Evolutionary conservation across 1,139 yeast genomes (phyloP).

Genomic region (Protomyces pachydermus): DNA sequence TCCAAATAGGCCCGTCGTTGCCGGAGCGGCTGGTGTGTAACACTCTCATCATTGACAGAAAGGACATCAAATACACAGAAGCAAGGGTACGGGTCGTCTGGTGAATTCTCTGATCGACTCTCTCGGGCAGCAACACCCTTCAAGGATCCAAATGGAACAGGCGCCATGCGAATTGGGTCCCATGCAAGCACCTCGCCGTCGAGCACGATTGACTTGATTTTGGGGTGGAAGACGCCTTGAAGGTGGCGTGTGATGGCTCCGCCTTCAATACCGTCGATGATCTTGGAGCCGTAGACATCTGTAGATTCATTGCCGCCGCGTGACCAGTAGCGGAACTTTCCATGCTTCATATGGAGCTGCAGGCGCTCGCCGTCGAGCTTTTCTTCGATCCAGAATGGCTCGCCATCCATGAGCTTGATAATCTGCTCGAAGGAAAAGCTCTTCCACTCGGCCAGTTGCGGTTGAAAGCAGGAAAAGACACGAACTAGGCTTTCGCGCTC

Average conservation of each 20-base stretch:
- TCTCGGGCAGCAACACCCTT: conserved; percentile 59
- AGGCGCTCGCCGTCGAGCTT: conserved; percentile 92
- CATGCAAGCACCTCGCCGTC: conserved; percentile 96
- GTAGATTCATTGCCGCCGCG: conserved; percentile 71
- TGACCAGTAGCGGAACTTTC: conserved; percentile 55
- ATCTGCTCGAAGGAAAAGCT: conserved; percentile 35
- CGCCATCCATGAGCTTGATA: conserved; percentile 31
- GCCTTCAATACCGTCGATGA: conserved; percentile 39
- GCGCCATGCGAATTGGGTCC: conserved; percentile 56
- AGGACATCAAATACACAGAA: conserved; percentile 68
- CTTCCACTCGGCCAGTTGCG: conserved; percentile 62
- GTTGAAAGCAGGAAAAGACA: conserved; percentile 42
- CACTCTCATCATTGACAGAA: conserved; percentile 58
- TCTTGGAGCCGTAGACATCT: conserved; percentile 62
- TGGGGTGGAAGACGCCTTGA: conserved; percentile 44
- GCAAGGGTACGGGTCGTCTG: conserved; percentile 44
- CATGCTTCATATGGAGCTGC: conserved; percentile 57
- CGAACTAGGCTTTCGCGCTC: conserved; percentile 42
- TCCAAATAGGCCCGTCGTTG: conserved; percentile 54
- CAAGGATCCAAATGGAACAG: conserved; percentile 75
- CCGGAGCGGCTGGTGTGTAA: conserved; percentile 52
- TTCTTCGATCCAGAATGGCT: conserved; percentile 71
- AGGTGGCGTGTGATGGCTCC: conserved; percentile 63
- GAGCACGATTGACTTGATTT: conserved; percentile 50
- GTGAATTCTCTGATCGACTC: conserved; percentile 29